Base-by-base conservation (phyloP, 306 rosid genomes). In the Parietaria judaica region DNA sequence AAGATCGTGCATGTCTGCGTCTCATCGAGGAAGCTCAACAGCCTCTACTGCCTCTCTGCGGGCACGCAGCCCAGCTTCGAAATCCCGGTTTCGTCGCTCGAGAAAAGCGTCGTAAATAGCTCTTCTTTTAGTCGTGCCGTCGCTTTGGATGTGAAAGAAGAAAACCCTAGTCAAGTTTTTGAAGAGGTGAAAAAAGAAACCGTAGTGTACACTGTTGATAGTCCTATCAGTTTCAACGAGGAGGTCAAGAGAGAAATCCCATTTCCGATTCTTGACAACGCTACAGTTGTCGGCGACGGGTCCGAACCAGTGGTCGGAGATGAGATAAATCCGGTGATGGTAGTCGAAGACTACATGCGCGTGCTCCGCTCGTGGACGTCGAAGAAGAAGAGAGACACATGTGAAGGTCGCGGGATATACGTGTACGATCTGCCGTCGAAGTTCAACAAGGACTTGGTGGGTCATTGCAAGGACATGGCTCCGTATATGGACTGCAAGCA, bases 361-460 rank as follows among this genome's bases (percentile, higher is more conserved):
- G 11, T 77, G 52, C 90, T 75, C 57, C 76, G 95, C 61, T 84
- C 86, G 0, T 84, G 90, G 95, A 76, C 56, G 14, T 75, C 84
- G 36, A 64, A 67, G 3, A 77, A 54, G 65, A 75, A 58, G 53
- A 44, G 48, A 38, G 70, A 57, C 51, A 62, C 49, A 58, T 87
- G 95, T 41, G 80, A 73, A 35, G 83, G 81, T 13, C 54, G 61
- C 57, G 95, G 90, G 43, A 65, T 87, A 14, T 84, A 71, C 68
- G 90, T 87, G 23, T 84, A 81, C 74, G 86, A 87, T 61, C 74
- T 87, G 72, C 91, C 95, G 53, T 71, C 91, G 9, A 81, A 79
- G 80, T 87, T 87, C 65, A 84, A 87, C 23, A 78, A 76, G 61
- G 91, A 84, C 74, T 74, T 87, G 76, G 72, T 87, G 51, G 88